Base-by-base conservation (phyloP, 306 rosid species). In the Quercus wislizeni region DNA sequence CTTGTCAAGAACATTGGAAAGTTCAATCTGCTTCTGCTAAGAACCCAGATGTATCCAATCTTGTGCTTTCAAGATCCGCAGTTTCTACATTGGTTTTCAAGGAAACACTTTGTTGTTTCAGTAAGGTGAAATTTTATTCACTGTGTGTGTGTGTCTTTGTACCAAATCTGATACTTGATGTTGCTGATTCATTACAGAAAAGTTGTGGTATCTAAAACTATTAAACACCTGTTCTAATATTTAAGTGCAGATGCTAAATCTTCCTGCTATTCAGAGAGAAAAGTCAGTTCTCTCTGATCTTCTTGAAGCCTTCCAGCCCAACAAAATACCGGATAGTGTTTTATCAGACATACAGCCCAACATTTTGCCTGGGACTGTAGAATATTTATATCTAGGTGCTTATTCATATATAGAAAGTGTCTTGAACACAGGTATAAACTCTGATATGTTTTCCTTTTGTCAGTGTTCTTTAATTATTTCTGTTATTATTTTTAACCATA, bases 301-400 rank as follows among this genome's bases (percentile, higher is more conserved):
- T 69, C 87, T 84, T 59, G 85, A 77, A 33, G 85, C 87, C 46
- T 84, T 84, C 82, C 87, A 84, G 82, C 85, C 82, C 52, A 33
- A 46, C 69, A 62, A 74, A 73, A 76, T 68, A 33, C 80, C 82
- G 2, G 87, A 73, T 9, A 19, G 30, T 59, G 64, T 81, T 67
- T 69, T 74, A 52, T 79, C 77, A 57, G 80, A n/a, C 59, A 20
- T 81, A 72, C 74, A 71, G 59, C 51, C 68, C 25, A 84, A 77
- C 27, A 76, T 84, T 23, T 68, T 72, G 8, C 85, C 82, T 31
- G 82, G 87, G 77, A 74, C 80, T 20, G 5, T 55, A 30, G 87
- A 81, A 23, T 81, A 81, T 75, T 30, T 77, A 20, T 80, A 76
- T 62, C n/a, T 74, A 13, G 87, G 85, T 4, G 82, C 79, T 68